Evolutionary conservation across 352 stramenopile genomes (phyloP).

Genomic region (Blastocystis sp.): DNA sequence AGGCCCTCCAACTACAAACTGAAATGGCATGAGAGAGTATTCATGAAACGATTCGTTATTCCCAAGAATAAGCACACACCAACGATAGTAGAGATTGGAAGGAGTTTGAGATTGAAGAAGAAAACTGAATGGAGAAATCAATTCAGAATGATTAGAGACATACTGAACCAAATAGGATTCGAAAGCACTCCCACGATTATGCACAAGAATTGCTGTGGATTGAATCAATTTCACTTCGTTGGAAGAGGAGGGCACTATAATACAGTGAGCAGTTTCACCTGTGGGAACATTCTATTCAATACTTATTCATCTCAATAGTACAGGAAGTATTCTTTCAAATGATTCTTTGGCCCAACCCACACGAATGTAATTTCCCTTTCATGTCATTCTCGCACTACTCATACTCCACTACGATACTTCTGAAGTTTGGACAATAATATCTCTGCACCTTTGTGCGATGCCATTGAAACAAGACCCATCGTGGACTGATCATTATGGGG

Average conservation of each 20-base stretch:
- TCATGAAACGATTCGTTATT: constrained; percentile 5
- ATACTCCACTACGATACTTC: neutral
- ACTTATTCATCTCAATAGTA: neutral
- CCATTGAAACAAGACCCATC: constrained; percentile 32
- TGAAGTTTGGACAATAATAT: neutral
- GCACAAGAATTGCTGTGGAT: neutral
- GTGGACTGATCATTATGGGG: neutral
- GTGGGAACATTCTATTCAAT: constrained; percentile 11
- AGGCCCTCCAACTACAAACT: neutral
- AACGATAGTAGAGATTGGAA: constrained; percentile 18
- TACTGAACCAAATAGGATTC: neutral
- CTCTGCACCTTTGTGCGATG: constrained; percentile 5
- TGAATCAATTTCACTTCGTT: neutral
- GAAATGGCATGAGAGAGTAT: constrained; percentile 34
- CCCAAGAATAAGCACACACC: constrained; percentile 46
- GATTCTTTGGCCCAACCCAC: neutral
- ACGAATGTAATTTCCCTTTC: neutral
- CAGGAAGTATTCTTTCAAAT: neutral
- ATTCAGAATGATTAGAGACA: neutral
- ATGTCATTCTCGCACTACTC: too few species aligned
- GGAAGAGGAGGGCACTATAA: neutral
- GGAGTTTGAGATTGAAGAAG: neutral
- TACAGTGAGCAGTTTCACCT: neutral
- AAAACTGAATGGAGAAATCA: neutral
- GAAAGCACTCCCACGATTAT: constrained; percentile 29